Evolutionary conservation across 1,284 basidiomycete genomes (phyloP), one percentile per base, ranked within the genome.

Genomic region (Coniferiporia weirii): DNA sequence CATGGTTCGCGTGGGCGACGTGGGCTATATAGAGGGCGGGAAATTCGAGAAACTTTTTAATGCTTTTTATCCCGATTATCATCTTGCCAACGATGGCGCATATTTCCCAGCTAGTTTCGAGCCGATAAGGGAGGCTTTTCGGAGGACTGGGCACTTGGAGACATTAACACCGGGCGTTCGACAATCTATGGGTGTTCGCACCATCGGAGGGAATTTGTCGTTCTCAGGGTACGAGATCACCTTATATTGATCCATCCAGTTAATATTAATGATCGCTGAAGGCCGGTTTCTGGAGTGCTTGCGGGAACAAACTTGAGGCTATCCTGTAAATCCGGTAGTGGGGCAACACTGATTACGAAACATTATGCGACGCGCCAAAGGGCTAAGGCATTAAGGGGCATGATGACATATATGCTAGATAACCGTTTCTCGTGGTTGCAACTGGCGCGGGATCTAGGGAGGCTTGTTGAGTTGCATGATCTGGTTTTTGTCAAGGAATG

Each of bases 401-500:
- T 56, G 35, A 22, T 36, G 34, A n/a, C 34, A 7, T 43, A 56
- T 15, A 38, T 56, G 32, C 7, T 22, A 5, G 27, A 17, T 8
- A 49, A 49, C 34, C 13, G n/a, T 10, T 15, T 2, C 6, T 56
- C 55, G 6, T 59, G 53, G 52, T 13, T 59, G 8, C 17, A 19
- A 19, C 36, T 59, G 27, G 54, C 10, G 17, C 19, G 40, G 53
- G 19, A 20, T n/a, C 8, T 35, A 5, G 53, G 34, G 4, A n/a
- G 19, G 12, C 22, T 17, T 19, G 35, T 56, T 35, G n/a, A 43
- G 9, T 34, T 59, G 57, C 40, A 59, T 17, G 54, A 56, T 12
- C 8, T 59, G 15, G 55, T 59, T n/a, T 49, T 59, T 51, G 58
- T 59, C 43, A 56, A 13, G 10, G 44, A 52, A 48, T 49, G 35